Evolutionary conservation across 176 grass and related monocot genomes (phyloP).

Genomic region (Triticum dicoccoides): DNA sequence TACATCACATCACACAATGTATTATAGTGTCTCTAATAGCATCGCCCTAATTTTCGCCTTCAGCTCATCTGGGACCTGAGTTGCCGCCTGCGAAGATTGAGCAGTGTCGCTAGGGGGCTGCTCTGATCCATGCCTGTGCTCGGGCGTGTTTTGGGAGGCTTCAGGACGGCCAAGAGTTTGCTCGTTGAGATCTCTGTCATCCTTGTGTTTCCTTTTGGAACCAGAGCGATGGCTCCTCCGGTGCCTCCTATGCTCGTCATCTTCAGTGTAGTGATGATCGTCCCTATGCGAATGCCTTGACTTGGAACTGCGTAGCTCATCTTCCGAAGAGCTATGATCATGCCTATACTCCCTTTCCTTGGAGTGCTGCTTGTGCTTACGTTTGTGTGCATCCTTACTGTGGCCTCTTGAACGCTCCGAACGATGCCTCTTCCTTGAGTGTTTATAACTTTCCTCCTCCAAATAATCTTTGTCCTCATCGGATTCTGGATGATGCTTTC

Average conservation of each 20-base stretch:
- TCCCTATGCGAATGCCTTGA: conserved; percentile 34
- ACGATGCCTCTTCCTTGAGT: conserved; percentile 52
- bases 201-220: conserved; percentile 40
- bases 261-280: conserved; percentile 24
- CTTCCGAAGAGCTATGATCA: conserved; percentile 52
- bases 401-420: conserved; percentile 51
- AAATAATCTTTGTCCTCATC: conserved; percentile 36
- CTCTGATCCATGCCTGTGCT: conserved; percentile 17
- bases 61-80: conserved; percentile 60
- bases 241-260: conserved; percentile 38
- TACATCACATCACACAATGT: not conserved
- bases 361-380: conserved; percentile 43
- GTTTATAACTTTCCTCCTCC: conserved; percentile 38
- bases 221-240: conserved; percentile 31
- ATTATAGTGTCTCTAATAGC: conserved; percentile 65
- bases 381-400: conserved; percentile 31
- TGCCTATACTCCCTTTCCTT: conserved; percentile 33
- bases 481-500: conserved; percentile 26
- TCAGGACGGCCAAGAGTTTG: conserved; percentile 3
- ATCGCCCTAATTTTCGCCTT: conserved; percentile 87
- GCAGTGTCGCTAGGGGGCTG: not conserved
- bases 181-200: conserved; percentile 17
- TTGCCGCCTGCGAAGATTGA: conserved; percentile 34
- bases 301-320: conserved; percentile 47
- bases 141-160: not conserved